Conservation (phyloP, 768 basidiomycete genomes). For the Russula sp. region DNA sequence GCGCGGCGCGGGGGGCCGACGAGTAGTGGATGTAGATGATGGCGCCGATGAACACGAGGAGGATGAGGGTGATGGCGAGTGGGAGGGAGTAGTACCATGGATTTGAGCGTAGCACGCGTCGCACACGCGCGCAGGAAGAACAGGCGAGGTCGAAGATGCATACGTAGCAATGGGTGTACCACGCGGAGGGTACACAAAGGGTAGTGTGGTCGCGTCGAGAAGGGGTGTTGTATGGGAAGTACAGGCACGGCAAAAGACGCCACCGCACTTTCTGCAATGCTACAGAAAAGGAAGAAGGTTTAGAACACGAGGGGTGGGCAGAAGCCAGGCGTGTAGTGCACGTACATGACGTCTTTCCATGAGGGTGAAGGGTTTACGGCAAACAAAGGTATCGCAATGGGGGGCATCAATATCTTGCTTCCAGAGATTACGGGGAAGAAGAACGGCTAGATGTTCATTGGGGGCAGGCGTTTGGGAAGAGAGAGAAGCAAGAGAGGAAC, state of each 20-base stretch:
- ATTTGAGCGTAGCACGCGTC: slow-evolving; percentile 77
- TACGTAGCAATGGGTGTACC: slow-evolving; percentile 57
- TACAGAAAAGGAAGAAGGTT: slow-evolving; percentile 32
- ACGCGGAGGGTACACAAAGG: slow-evolving; percentile 69
- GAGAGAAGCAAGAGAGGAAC: slow-evolving; percentile 29
- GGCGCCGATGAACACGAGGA: slow-evolving; percentile 37
- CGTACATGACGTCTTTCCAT: slow-evolving; percentile 74
- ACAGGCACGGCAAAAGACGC: slow-evolving; percentile 67
- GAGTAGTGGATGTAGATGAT: slow-evolving; percentile 24
- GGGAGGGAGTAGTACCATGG: slow-evolving; percentile 49
- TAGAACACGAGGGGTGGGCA: slow-evolving; percentile 10
- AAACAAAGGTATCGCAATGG: slow-evolving; percentile 72
- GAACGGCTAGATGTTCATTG: slow-evolving; percentile 77
- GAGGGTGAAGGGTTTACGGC: slow-evolving; percentile 60
- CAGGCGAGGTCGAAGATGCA: slow-evolving; percentile 58
- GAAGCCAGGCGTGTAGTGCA: slow-evolving; percentile 26
- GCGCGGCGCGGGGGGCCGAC: slow-evolving; percentile 23
- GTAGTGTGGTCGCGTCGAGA: slow-evolving; percentile 68
- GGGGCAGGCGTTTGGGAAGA: slow-evolving; percentile 31
- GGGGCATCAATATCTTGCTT: slow-evolving; percentile 67
- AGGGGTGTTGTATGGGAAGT: slow-evolving; percentile 57
- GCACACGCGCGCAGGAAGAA: slow-evolving; percentile 62
- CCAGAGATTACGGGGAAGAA: slow-evolving; percentile 68
- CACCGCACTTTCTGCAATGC: slow-evolving; percentile 86
- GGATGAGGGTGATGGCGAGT: slow-evolving; percentile 33